Percentiles rank a stretch among this genome's conserved stretches.
Evolutionary conservation across 148 eudicot species (phyloP).

Genomic region (Chenopodium quinoa): DNA sequence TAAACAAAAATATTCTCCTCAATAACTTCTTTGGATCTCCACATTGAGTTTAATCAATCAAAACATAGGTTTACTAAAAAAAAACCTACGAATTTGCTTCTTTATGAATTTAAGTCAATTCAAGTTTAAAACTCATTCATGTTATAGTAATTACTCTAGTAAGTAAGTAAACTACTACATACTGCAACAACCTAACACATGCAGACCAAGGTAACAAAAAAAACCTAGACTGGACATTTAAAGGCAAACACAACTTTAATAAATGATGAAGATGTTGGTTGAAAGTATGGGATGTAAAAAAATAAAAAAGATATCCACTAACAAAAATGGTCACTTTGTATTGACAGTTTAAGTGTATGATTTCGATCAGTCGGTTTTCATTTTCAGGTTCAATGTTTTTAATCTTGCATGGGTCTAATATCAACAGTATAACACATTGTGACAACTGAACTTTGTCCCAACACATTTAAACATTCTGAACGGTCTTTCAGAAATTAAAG

Average conservation of each 20-base stretch:
- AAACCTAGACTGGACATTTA: background rate
- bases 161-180: background rate
- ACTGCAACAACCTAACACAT: background rate
- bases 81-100: no score
- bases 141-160: no score
- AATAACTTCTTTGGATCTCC: no score
- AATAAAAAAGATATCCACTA: background rate
- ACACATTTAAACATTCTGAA: background rate
- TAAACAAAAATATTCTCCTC: no score
- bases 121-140: background rate
- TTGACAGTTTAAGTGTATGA: background rate
- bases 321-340: background rate
- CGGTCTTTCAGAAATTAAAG: background rate
- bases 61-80: no score
- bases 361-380: conserved; percentile 9
- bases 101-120: no score
- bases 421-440: background rate
- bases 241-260: conserved; percentile 3
- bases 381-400: conserved; percentile 11
- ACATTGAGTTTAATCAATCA: no score
- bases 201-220: background rate
- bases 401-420: background rate
- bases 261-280: background rate
- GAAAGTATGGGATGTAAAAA: background rate
- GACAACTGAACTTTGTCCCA: background rate